Evolutionary conservation across 73 alveolate species (phyloP).

Genomic region (Paramecium tetraurelia): DNA sequence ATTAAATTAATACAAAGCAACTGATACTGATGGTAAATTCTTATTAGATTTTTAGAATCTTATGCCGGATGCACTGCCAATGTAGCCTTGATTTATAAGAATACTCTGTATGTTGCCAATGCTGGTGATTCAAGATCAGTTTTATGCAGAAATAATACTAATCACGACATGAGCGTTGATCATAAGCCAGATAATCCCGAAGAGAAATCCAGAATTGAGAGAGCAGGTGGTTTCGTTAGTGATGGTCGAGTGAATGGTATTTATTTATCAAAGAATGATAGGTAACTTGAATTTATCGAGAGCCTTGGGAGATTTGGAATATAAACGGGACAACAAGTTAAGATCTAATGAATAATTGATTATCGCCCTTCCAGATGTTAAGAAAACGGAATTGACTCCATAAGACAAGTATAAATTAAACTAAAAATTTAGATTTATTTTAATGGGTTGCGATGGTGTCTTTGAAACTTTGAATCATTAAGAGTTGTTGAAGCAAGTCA

Average conservation of each 20-base stretch:
- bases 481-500: slow-evolving; percentile 21
- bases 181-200: slow-evolving; percentile 87
- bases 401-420: not conserved
- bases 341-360: slow-evolving; percentile 50
- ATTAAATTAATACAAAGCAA: slow-evolving; percentile 45
- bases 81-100: slow-evolving; percentile 81
- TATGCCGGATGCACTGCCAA: slow-evolving; percentile 91
- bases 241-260: slow-evolving; percentile 76
- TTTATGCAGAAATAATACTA: slow-evolving; percentile 50
- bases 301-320: slow-evolving; percentile 86
- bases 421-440: slow-evolving; percentile 16
- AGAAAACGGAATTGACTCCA: not conserved
- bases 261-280: not conserved
- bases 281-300: slow-evolving; percentile 63
- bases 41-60: slow-evolving; percentile 49
- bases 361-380: slow-evolving; percentile 61
- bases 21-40: slow-evolving; percentile 53
- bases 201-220: slow-evolving; percentile 85
- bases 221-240: slow-evolving; percentile 82
- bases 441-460: slow-evolving; percentile 65
- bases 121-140: slow-evolving; percentile 96
- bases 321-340: slow-evolving; percentile 45
- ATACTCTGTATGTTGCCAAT: slow-evolving; percentile 83
- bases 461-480: slow-evolving; percentile 56
- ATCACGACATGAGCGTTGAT: slow-evolving; percentile 80